Conservation (phyloP, 768 basidiomycete species). For the Candolleomyces efflorescens region DNA sequence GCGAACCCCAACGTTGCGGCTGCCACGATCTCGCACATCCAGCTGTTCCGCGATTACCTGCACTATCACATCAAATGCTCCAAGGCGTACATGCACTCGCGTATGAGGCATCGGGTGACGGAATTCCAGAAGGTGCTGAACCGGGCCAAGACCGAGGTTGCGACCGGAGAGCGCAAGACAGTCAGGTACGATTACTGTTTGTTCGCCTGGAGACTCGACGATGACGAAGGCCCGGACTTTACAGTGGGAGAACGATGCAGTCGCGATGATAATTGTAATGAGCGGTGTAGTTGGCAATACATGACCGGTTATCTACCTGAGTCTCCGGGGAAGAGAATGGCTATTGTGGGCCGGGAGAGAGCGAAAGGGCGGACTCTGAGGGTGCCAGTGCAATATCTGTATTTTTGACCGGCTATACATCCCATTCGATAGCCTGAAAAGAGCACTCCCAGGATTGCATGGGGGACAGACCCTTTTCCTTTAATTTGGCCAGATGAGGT, state of each 20-base stretch:
- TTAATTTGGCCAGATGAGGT: constrained; percentile 21
- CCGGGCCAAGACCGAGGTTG: constrained; percentile 90
- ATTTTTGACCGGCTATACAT: too few species aligned
- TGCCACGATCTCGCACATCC: constrained; percentile 88
- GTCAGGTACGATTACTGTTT: constrained; percentile 56
- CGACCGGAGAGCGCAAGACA: constrained; percentile 82
- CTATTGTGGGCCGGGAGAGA: not conserved
- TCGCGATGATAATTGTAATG: constrained; percentile 33
- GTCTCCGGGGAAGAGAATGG: not conserved
- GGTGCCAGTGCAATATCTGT: too few species aligned
- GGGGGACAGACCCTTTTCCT: too few species aligned
- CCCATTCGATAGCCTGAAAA: too few species aligned
- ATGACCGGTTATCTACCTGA: not conserved
- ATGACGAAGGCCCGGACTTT: constrained; percentile 2
- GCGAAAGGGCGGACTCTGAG: too few species aligned
- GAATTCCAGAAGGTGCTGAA: constrained; percentile 97
- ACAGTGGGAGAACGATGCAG: constrained; percentile 57
- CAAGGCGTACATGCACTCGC: constrained; percentile 98
- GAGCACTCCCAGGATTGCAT: not conserved
- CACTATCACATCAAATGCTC: constrained; percentile 99
- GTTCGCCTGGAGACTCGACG: constrained; percentile 6
- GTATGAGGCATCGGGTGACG: constrained; percentile 90
- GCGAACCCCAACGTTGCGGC: constrained; percentile 61
- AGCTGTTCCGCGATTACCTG: constrained; percentile 97
- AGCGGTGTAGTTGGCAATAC: too few species aligned